Conservation (phyloP, 2,329 filamentous ascomycete genomes). For the Xylaria arbuscula region DNA sequence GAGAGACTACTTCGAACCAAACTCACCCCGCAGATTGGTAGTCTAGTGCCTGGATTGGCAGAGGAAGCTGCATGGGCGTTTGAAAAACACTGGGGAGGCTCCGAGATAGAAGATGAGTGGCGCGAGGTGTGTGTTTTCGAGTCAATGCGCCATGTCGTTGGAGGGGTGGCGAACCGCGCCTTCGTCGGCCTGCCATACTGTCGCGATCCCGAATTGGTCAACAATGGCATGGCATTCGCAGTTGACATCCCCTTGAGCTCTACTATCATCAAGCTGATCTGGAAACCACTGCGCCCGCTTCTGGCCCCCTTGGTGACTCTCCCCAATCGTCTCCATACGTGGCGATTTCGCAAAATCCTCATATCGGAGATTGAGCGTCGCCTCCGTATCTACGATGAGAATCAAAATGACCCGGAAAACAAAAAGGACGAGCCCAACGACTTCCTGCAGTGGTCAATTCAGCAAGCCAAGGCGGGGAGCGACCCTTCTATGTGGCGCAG, state of each 20-base stretch:
- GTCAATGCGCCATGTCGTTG: slow-evolving; percentile 29
- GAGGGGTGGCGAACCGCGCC: slow-evolving; percentile 37
- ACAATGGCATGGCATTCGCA: slow-evolving; percentile 40
- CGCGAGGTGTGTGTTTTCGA: slow-evolving; percentile 30
- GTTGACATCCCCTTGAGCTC: slow-evolving; percentile 37
- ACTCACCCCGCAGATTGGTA: slow-evolving; percentile 27
- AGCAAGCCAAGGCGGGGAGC: slow-evolving; percentile 37
- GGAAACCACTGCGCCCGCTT: slow-evolving; percentile 36
- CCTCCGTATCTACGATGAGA: slow-evolving; percentile 35
- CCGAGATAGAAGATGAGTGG: slow-evolving; percentile 11
- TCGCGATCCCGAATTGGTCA: slow-evolving; percentile 38
- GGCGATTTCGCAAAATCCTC: slow-evolving; percentile 36
- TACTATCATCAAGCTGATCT: slow-evolving; percentile 37
- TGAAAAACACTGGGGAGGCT: slow-evolving; percentile 11
- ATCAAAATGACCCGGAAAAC: neutral
- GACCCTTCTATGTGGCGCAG: slow-evolving; percentile 37
- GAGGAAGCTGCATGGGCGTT: slow-evolving; percentile 27
- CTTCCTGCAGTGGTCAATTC: slow-evolving; percentile 42
- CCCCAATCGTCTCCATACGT: slow-evolving; percentile 39
- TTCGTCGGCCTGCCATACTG: slow-evolving; percentile 42
- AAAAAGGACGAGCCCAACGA: slow-evolving; percentile 33
- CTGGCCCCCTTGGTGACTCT: slow-evolving; percentile 38
- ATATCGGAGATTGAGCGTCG: slow-evolving; percentile 39
- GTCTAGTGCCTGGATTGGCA: slow-evolving; percentile 20
- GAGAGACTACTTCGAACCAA: slow-evolving; percentile 14